Base-by-base conservation (phyloP, 805 yeast genomes). In the Schwanniomyces sp. region DNA sequence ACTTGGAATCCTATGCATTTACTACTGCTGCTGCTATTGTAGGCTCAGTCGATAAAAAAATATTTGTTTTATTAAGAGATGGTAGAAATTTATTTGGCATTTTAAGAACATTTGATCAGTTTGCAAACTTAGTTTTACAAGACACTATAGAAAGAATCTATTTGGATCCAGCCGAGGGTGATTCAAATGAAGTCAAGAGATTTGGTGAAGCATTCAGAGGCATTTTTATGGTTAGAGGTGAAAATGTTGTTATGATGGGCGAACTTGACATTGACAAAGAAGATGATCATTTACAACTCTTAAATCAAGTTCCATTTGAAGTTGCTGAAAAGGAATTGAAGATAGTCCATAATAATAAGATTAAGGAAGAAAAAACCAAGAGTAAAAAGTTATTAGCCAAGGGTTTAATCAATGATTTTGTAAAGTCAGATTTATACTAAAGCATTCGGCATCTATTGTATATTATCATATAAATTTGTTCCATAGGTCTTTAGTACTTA, bases 31-130 rank as follows among this genome's bases (percentile, higher is more conserved):
- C 96, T 2, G 92, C 94, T n/a, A 81, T 88, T 39, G 90, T 88
- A 26, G 92, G 94, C 12, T 85, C 91, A 24, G 91, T 88, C 12
- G 94, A 88, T 65, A 79, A 90, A 60, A 81, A 85, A 60, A 88
- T 94, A 28, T 86, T 88, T 57, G 96, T 90, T 2, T 76, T 89
- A 38, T 75, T 94, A 54, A 84, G 96, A 61, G 98, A 92, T 66
- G 98, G 98, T 34, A 80, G 92, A 55, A 83, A 85, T 53, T 70
- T 92, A 28, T 85, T 88, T 62, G 99, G 99, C 14, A 87, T 91
- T 21, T 75, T 94, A 55, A 80, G 99, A 66, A 90, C 97, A 2
- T 94, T 92, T 67, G 99, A 94, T 70, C 97, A 92, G 67, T 94
- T 85, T 65, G 91, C 96, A 50, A 92, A 92, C 69, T 75, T 94